Evolutionary conservation across 2,329 filamentous ascomycete genomes (phyloP).

Genomic region (Graphilbum fragrans): DNA sequence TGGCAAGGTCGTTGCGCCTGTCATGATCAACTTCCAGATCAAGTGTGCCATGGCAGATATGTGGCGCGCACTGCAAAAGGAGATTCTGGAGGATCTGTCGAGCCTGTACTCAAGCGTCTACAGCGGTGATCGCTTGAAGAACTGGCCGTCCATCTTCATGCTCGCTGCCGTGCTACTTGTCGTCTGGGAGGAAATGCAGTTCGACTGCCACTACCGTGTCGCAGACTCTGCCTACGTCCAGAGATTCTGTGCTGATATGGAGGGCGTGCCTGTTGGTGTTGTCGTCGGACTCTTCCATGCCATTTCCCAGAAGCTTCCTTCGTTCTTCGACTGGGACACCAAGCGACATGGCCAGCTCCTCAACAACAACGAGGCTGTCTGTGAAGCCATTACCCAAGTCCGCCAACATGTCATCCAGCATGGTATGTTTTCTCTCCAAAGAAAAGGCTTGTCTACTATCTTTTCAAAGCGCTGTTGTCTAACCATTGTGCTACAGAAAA

Average conservation of each 20-base stretch:
- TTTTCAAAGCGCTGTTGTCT: too few relatives aligned
- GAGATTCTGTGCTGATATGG: slow-evolving; percentile 96
- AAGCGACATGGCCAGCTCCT: slow-evolving; percentile 81
- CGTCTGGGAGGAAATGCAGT: slow-evolving; percentile 98
- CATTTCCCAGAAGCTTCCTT: slow-evolving; percentile 90
- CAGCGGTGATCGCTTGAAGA: slow-evolving; percentile 92
- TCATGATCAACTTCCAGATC: slow-evolving; percentile 99
- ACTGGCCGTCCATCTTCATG: slow-evolving; percentile 99
- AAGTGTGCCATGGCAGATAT: slow-evolving; percentile 95
- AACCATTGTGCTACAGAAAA: too few relatives aligned
- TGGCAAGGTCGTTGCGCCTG: slow-evolving; percentile 82
- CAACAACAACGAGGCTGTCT: slow-evolving; percentile 83
- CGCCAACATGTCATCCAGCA: slow-evolving; percentile 85
- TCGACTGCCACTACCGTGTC: slow-evolving; percentile 92
- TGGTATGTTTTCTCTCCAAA: slow-evolving; percentile 61
- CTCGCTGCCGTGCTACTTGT: slow-evolving; percentile 83
- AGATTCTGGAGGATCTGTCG: slow-evolving; percentile 88
- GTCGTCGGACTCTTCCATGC: slow-evolving; percentile 95
- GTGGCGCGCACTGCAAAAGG: slow-evolving; percentile 96
- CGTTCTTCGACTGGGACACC: slow-evolving; percentile 90
- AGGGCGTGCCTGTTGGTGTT: slow-evolving; percentile 87
- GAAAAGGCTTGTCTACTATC: background rate
- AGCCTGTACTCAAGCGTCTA: slow-evolving; percentile 93
- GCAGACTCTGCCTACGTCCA: slow-evolving; percentile 73
- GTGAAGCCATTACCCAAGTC: slow-evolving; percentile 93